Conservation (phyloP, 768 basidiomycete species). For the Psilocybe cyanescens region DNA sequence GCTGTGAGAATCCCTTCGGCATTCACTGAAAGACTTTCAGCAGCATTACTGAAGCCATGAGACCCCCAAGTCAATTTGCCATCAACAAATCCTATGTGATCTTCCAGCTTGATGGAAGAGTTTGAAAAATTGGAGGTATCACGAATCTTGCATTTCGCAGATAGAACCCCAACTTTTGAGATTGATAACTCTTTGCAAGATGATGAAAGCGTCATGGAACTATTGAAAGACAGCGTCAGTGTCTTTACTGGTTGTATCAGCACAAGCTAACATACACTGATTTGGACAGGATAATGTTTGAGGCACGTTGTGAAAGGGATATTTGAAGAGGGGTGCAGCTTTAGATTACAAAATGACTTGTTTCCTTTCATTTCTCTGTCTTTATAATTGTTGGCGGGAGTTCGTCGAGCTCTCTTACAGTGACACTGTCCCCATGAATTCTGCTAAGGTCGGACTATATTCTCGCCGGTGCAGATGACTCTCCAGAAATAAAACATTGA, state of each 20-base stretch:
- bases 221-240: neutral
- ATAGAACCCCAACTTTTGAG: conserved; percentile 16
- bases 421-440: too few species aligned
- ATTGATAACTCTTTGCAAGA: conserved; percentile 13
- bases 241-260: neutral
- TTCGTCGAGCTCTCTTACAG: too few species aligned
- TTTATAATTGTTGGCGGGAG: too few species aligned
- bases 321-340: too few species aligned
- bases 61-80: conserved; percentile 18
- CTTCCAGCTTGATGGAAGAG: conserved; percentile 17
- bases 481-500: too few species aligned
- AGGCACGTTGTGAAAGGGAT: too few species aligned
- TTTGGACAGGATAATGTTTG: too few species aligned
- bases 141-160: conserved; percentile 16
- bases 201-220: conserved; percentile 17
- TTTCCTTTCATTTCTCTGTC: too few species aligned
- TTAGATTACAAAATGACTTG: too few species aligned
- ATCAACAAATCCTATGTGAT: conserved; percentile 19
- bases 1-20: conserved; percentile 14
- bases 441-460: too few species aligned
- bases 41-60: conserved; percentile 17
- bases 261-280: too few species aligned
- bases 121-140: conserved; percentile 15
- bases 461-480: too few species aligned
- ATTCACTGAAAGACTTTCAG: conserved; percentile 14